Percentiles rank a stretch among this genome's conserved stretches.
Evolutionary conservation across 805 yeast species (phyloP).

Genomic region (Saccharomycopsis sp.): DNA sequence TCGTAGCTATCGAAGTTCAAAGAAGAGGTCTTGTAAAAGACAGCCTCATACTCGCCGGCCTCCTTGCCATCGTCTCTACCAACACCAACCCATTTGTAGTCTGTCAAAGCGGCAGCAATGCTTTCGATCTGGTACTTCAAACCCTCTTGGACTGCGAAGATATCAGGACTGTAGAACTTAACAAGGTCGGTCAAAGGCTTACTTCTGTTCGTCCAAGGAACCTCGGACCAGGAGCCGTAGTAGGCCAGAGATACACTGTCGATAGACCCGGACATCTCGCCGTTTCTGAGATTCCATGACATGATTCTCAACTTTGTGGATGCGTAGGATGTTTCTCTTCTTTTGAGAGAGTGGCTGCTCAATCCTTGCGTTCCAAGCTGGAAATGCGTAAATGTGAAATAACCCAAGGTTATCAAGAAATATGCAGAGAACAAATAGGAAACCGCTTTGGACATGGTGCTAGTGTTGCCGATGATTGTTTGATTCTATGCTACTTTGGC

Average conservation of each 20-base stretch:
- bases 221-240: slow-evolving; percentile 27
- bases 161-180: slow-evolving; percentile 29
- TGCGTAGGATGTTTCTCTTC: neutral
- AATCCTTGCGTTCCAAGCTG: neutral
- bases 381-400: neutral
- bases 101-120: slow-evolving; percentile 26
- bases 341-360: neutral
- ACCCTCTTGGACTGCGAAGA: slow-evolving; percentile 36
- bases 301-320: slow-evolving; percentile 6
- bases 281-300: slow-evolving; percentile 13
- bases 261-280: neutral
- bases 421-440: neutral
- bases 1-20: slow-evolving; percentile 31
- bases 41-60: slow-evolving; percentile 39
- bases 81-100: slow-evolving; percentile 34
- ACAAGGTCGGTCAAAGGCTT: slow-evolving; percentile 32
- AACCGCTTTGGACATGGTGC: neutral
- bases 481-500: neutral
- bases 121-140: slow-evolving; percentile 34
- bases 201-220: slow-evolving; percentile 32
- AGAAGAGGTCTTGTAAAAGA: slow-evolving; percentile 30
- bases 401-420: slow-evolving; percentile 1
- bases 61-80: slow-evolving; percentile 40
- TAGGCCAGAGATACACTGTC: slow-evolving; percentile 17
- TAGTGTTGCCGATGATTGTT: neutral